A percentile compares a stretch with the other conserved stretches of the same genome.
These are phyloP conservation scores for Closterium sp. DNA, from an alignment of 139 green algal genomes.

Conservation along the genomic window DNA sequence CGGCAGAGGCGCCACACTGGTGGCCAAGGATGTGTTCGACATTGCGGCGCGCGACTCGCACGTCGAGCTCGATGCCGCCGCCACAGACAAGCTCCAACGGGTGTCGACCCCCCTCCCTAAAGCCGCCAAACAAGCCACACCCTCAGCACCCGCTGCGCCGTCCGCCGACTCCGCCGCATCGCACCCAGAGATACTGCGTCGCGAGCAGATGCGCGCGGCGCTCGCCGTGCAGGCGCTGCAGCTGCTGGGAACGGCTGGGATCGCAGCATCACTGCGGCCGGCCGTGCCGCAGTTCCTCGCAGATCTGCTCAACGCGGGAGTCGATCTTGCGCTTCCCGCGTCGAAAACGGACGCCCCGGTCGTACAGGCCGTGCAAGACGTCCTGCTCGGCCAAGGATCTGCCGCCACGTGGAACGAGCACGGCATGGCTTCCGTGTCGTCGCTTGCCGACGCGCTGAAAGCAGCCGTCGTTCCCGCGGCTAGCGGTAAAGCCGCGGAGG, in stretches of 20 bases:
- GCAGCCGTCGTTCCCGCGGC: not conserved
- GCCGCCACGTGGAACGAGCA: not conserved
- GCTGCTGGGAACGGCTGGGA: not conserved
- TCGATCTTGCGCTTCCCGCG: not conserved
- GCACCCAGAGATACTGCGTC: not conserved
- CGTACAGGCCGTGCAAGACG: not conserved
- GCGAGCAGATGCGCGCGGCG: not conserved
- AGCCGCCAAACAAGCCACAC: not conserved
- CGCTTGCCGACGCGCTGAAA: not conserved
- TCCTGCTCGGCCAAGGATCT: not conserved
- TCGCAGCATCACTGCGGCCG: not conserved
- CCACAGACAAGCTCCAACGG: not conserved
- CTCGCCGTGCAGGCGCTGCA: not conserved
- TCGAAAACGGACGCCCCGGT: not conserved
- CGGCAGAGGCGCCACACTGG: not conserved
- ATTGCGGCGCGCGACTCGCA: not conserved
- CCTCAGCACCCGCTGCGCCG: not conserved
- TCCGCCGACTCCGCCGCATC: not conserved
- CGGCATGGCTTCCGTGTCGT: not conserved
- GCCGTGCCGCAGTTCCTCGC: not conserved
- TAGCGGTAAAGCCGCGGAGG: not conserved
- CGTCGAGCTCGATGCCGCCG: not conserved
- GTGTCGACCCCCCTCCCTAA: not conserved
- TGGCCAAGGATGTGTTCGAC: not conserved
- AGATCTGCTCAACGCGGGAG: not conserved